Evolutionary conservation across 352 stramenopile genomes (phyloP).

Genomic region (Globisporangium parvum): DNA sequence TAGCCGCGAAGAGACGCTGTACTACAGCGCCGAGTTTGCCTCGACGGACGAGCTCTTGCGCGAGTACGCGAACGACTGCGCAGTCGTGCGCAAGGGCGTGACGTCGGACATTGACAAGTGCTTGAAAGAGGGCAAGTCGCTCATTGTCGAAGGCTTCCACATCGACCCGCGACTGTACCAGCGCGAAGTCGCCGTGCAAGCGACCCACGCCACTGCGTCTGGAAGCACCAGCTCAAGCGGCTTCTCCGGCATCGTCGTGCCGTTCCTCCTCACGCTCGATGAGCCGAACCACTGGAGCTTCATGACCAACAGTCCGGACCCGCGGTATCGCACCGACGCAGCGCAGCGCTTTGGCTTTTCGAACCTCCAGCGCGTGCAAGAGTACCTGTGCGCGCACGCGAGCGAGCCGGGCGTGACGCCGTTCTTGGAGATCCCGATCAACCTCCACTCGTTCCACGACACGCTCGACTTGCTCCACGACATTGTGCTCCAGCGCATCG

Average conservation of each 20-base stretch:
- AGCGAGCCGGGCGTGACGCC: conserved; percentile 36
- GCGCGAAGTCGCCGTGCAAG: conserved; percentile 42
- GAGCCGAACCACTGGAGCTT: conserved; percentile 66
- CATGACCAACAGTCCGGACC: conserved; percentile 79
- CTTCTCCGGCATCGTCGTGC: conserved; percentile 72
- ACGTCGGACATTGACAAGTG: conserved; percentile 85
- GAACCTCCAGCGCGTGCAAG: conserved; percentile 77
- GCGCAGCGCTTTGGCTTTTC: conserved; percentile 40
- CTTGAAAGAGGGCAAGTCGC: conserved; percentile 85
- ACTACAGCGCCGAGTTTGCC: conserved; percentile 49
- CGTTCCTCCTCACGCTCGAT: conserved; percentile 70
- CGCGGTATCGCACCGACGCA: conserved; percentile 60
- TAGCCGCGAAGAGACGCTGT: conserved; percentile 55
- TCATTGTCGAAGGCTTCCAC: conserved; percentile 86
- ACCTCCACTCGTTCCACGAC: conserved; percentile 83
- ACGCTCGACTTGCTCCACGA: conserved; percentile 83
- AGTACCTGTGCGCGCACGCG: conserved; percentile 53
- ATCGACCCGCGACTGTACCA: conserved; percentile 84
- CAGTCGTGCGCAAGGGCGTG: conserved; percentile 76
- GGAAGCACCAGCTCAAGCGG: neutral
- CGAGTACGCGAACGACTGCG: conserved; percentile 76
- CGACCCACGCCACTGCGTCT: conserved; percentile 14
- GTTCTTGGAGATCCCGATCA: conserved; percentile 77
- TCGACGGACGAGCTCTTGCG: conserved; percentile 56
- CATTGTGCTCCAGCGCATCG: conserved; percentile 78